phyloP scores from a whole-genome alignment of 2,329 filamentous ascomycete genomes.

The Ophiostoma quercus region DNA sequence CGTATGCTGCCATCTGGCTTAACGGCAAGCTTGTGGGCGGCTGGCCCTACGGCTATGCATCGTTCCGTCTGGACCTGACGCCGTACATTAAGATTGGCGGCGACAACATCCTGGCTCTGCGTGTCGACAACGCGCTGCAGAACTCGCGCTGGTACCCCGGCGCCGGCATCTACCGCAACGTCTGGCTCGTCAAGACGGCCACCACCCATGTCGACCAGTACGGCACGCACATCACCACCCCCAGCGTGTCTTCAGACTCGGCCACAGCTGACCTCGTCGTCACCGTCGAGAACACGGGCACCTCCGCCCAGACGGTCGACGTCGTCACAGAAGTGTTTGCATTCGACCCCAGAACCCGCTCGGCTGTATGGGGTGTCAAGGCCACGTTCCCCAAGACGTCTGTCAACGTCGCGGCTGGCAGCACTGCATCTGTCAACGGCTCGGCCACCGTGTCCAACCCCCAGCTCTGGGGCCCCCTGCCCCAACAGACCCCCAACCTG shows the following conservation, averaged over 20 bases:
- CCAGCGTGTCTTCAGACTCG: conserved; percentile 40
- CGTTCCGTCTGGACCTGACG: conserved; percentile 48
- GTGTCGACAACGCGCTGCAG: conserved; percentile 44
- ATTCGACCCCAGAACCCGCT: conserved; percentile 35
- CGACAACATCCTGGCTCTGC: conserved; percentile 44
- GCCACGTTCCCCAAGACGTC: conserved; percentile 35
- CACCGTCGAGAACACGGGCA: conserved; percentile 43
- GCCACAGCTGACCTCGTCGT: conserved; percentile 44
- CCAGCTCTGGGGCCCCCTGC: conserved; percentile 45
- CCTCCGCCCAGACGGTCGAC: conserved; percentile 33
- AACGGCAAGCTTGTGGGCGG: conserved; percentile 47
- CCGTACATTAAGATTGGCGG: conserved; percentile 36
- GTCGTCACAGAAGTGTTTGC: conserved; percentile 40
- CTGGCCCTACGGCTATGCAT: conserved; percentile 48
- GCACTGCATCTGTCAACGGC: conserved; percentile 34
- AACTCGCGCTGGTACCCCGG: conserved; percentile 52
- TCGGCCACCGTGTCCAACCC: conserved; percentile 38
- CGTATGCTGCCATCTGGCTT: conserved; percentile 46
- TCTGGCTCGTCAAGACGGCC: conserved; percentile 49
- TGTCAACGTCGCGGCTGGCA: conserved; percentile 33
- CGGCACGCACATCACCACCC: conserved; percentile 47
- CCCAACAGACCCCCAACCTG: conserved; percentile 43
- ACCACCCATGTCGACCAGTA: conserved; percentile 45
- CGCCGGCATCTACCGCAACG: conserved; percentile 50
- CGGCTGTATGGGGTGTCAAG: conserved; percentile 31